Conservation (phyloP, 176 grass and related monocot genomes). For the Thalia dealbata region DNA sequence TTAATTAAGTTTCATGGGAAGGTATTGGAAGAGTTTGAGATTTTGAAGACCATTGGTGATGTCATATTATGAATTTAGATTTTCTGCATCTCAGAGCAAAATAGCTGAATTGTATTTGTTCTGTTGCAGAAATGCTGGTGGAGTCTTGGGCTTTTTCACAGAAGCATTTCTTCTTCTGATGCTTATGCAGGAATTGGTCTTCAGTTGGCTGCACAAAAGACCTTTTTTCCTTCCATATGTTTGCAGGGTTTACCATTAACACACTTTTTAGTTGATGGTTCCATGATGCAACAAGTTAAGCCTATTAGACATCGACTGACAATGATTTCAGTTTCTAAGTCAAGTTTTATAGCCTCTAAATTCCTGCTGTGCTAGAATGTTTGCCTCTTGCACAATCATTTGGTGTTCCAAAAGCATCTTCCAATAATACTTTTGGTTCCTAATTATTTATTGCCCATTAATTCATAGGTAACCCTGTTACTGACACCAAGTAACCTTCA, state of each 20-base stretch:
- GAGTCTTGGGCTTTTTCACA: constrained; percentile 53
- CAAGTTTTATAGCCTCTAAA: background rate
- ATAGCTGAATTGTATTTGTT: constrained; percentile 74
- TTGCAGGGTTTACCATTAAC: constrained; percentile 35
- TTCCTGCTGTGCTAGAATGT: background rate
- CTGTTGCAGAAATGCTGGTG: constrained; percentile 74
- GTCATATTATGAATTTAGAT: constrained; percentile 36
- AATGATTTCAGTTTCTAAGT: background rate
- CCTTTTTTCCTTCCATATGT: constrained; percentile 18
- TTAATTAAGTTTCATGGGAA: constrained; percentile 22
- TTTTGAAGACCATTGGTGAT: constrained; percentile 32
- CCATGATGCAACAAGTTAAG: background rate
- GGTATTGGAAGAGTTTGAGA: constrained; percentile 21
- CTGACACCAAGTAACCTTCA: background rate
- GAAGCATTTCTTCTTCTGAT: constrained; percentile 53
- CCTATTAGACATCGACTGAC: constrained; percentile 2
- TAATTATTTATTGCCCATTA: too few species aligned
- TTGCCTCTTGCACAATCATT: background rate
- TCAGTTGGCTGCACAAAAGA: constrained; percentile 26
- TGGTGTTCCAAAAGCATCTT: background rate
- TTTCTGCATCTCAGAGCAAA: constrained; percentile 31
- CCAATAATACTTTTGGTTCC: background rate
- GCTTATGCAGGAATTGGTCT: constrained; percentile 30
- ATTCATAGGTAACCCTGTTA: too few species aligned
- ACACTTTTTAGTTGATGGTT: constrained; percentile 17